A percentile compares a stretch with the other conserved stretches of the same genome.
These are phyloP conservation scores for Fusarium sp. DNA, from an alignment of 2,329 filamentous ascomycete species.

Conservation along the genomic window DNA sequence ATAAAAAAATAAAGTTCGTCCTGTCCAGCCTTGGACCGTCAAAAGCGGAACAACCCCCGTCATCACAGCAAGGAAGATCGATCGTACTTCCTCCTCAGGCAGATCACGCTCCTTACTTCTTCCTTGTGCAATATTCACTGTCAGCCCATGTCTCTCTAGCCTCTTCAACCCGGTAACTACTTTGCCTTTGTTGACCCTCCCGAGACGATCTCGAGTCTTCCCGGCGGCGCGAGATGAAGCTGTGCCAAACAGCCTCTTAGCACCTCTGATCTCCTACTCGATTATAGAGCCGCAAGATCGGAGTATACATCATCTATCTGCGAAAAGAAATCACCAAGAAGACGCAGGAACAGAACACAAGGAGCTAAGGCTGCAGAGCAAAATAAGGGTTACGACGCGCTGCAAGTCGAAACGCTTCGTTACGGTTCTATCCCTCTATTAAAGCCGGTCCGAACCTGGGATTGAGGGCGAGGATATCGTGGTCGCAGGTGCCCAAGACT, in stretches of 20 bases:
- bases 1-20: conserved; percentile 8
- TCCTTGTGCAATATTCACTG: neutral
- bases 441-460: conserved; percentile 7
- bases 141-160: neutral
- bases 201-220: neutral
- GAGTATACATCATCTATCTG: conserved; percentile 7
- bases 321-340: conserved; percentile 1
- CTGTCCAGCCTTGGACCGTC: neutral
- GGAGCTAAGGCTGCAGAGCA: neutral
- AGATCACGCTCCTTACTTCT: neutral
- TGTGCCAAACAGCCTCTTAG: neutral
- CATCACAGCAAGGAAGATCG: conserved; percentile 8
- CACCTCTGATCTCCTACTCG: neutral
- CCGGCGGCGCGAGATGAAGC: neutral
- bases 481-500: conserved; percentile 6
- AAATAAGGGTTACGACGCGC: neutral
- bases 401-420: conserved; percentile 23
- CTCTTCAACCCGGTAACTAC: neutral
- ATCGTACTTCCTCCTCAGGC: conserved; percentile 5
- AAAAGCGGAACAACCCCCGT: conserved; percentile 22
- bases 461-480: conserved; percentile 4
- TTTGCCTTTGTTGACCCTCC: neutral
- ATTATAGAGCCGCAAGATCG: neutral
- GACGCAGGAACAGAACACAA: neutral
- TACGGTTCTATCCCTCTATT: conserved; percentile 17